phyloP scores from a whole-genome alignment of 129 eudicot genomes.

The Rutidosis leptorrhynchoides region DNA sequence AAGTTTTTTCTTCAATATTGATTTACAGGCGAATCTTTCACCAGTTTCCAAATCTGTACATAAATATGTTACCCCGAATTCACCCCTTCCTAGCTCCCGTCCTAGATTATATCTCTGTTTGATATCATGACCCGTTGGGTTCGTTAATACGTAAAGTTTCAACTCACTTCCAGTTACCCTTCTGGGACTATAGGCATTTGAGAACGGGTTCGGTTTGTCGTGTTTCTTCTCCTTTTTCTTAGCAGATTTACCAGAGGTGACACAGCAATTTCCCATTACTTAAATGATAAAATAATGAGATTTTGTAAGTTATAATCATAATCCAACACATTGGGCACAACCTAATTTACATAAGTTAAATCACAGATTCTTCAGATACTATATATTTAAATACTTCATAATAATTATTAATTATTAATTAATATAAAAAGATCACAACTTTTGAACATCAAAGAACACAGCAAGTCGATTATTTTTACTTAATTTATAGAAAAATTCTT shows the following conservation, averaged over 20 bases:
- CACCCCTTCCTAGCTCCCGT: slow-evolving; percentile 75
- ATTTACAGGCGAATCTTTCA: slow-evolving; percentile 65
- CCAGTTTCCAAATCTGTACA: slow-evolving; percentile 63
- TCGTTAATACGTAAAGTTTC: slow-evolving; percentile 50
- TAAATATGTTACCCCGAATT: slow-evolving; percentile 76
- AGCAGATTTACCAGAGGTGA: slow-evolving; percentile 38
- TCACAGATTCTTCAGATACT: slow-evolving; percentile 7
- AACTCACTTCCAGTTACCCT: slow-evolving; percentile 35
- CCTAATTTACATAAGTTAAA: background rate
- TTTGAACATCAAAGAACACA: background rate
- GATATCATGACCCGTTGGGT: slow-evolving; percentile 58
- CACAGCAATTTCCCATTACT: slow-evolving; percentile 79
- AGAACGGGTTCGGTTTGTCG: slow-evolving; percentile 50
- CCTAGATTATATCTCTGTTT: slow-evolving; percentile 51
- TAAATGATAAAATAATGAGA: slow-evolving; percentile 19
- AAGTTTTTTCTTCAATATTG: slow-evolving; percentile 72
- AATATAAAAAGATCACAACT: background rate
- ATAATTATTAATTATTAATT: too few relatives aligned
- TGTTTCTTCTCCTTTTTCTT: slow-evolving; percentile 37
- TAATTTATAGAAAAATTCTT: background rate
- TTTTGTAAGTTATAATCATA: slow-evolving; percentile 14
- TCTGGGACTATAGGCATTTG: slow-evolving; percentile 41
- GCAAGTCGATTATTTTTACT: background rate
- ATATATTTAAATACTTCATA: background rate
- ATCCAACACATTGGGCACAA: background rate